Evolutionary conservation across 2,329 filamentous ascomycete genomes (phyloP).

Genomic region (Acrocalymma vagum): DNA sequence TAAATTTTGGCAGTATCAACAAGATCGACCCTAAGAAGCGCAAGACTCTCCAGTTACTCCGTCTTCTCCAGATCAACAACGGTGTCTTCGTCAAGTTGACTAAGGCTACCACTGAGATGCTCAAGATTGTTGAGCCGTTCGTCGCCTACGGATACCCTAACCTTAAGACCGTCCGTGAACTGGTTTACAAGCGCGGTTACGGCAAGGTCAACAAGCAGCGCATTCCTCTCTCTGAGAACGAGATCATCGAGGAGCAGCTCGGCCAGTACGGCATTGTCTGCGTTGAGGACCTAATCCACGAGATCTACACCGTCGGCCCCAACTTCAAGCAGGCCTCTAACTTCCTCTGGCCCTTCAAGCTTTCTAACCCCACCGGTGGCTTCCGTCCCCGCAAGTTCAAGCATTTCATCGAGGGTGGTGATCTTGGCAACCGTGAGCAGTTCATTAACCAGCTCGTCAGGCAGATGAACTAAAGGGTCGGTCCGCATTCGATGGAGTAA

Average conservation of each 20-base stretch:
- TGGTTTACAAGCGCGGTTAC: conserved; percentile 98
- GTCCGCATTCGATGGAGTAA: conserved; percentile 35
- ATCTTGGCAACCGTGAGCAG: conserved; percentile 98
- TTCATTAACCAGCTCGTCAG: conserved; percentile 96
- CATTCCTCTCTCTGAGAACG: conserved; percentile 94
- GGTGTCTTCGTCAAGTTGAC: conserved; percentile 97
- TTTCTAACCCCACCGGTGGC: conserved; percentile 96
- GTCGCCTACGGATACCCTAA: conserved; percentile 99
- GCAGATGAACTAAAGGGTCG: conserved; percentile 89
- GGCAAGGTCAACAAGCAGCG: conserved; percentile 99
- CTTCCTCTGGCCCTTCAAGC: conserved; percentile 99
- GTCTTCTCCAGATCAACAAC: conserved; percentile 99
- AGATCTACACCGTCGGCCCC: conserved; percentile 96
- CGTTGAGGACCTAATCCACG: conserved; percentile 98
- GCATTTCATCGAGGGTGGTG: conserved; percentile 99
- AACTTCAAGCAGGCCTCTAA: conserved; percentile 99
- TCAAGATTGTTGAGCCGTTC: conserved; percentile 97
- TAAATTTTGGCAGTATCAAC: conserved; percentile 81
- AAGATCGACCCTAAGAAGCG: conserved; percentile 99
- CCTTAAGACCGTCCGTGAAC: conserved; percentile 98
- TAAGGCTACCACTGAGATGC: conserved; percentile 98
- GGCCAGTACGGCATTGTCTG: conserved; percentile 96
- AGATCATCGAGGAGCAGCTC: conserved; percentile 94
- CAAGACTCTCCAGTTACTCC: conserved; percentile 99
- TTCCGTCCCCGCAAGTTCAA: conserved; percentile 98